These are phyloP conservation scores for Calocybe gambosa DNA, from an alignment of 1,284 basidiomycete species.

Conservation along the genomic window DNA sequence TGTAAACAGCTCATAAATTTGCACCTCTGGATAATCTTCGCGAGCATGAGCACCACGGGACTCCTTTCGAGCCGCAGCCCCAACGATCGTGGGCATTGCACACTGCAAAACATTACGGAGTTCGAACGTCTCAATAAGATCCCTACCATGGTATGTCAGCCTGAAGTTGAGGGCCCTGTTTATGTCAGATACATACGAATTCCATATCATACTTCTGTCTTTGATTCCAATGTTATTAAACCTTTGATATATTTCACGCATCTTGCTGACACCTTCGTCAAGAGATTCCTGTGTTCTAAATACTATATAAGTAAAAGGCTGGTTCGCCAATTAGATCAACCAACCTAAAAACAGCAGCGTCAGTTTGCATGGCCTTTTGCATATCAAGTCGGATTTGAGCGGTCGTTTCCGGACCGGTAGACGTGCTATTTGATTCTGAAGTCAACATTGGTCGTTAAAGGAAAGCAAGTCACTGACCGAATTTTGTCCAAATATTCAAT, in stretches of 20 bases:
- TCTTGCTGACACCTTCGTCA: constrained; percentile 88
- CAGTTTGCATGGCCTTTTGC: constrained; percentile 98
- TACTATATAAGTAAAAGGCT: not conserved
- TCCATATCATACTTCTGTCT: constrained; percentile 99
- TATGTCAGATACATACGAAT: constrained; percentile 55
- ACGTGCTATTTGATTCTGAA: constrained; percentile 39
- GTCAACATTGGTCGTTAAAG: not conserved
- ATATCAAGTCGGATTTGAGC: constrained; percentile 90
- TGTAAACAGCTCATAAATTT: constrained; percentile 19
- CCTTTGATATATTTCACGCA: constrained; percentile 81
- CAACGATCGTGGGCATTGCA: constrained; percentile 93
- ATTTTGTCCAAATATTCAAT: constrained; percentile 91
- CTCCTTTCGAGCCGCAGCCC: constrained; percentile 94
- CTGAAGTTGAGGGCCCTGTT: not conserved
- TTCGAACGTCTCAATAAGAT: constrained; percentile 95
- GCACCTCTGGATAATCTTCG: constrained; percentile 88
- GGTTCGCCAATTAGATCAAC: constrained; percentile 14
- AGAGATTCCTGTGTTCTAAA: constrained; percentile 82
- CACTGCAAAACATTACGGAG: constrained; percentile 94
- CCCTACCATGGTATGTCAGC: constrained; percentile 42
- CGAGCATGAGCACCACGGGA: constrained; percentile 97
- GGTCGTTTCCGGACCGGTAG: constrained; percentile 81
- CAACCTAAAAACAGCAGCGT: constrained; percentile 86
- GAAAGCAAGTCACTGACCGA: constrained; percentile 34
- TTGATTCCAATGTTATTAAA: constrained; percentile 93